phyloP scores from a whole-genome alignment of 2,329 filamentous ascomycete species.

The Cylindrodendrum hubeiense region DNA sequence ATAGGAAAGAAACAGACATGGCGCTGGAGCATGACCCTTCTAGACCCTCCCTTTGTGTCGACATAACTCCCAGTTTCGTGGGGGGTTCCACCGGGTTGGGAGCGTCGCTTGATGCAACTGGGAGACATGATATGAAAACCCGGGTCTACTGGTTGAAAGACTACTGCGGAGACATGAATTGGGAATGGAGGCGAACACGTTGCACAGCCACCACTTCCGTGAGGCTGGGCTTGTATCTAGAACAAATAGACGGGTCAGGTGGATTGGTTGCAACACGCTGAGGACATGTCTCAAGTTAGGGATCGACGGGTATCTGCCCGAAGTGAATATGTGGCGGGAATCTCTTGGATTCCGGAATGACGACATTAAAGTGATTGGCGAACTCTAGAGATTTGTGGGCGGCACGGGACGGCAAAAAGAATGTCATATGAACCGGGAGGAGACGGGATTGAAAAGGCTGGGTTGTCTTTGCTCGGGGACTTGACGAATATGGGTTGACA shows the following conservation, averaged over 20 bases:
- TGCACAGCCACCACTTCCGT: neutral
- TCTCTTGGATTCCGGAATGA: neutral
- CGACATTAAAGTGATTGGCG: neutral
- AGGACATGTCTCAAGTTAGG: neutral
- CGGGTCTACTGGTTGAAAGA: neutral
- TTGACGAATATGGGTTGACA: neutral
- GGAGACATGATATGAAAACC: neutral
- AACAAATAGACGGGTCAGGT: neutral
- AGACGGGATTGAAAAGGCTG: neutral
- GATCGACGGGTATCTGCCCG: neutral
- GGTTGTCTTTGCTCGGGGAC: neutral
- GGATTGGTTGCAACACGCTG: neutral
- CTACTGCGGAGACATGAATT: neutral
- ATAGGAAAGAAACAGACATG: neutral
- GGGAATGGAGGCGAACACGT: neutral
- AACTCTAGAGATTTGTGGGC: neutral
- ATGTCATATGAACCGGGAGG: neutral
- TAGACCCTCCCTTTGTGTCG: neutral
- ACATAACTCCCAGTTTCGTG: neutral
- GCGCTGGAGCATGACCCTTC: neutral
- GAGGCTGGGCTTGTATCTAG: neutral
- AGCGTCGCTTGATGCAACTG: neutral
- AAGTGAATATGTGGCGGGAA: neutral
- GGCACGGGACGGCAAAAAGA: neutral
- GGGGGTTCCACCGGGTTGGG: neutral